phyloP scores from a whole-genome alignment of 495 filamentous ascomycete species.

The Glarea lozoyensis region DNA sequence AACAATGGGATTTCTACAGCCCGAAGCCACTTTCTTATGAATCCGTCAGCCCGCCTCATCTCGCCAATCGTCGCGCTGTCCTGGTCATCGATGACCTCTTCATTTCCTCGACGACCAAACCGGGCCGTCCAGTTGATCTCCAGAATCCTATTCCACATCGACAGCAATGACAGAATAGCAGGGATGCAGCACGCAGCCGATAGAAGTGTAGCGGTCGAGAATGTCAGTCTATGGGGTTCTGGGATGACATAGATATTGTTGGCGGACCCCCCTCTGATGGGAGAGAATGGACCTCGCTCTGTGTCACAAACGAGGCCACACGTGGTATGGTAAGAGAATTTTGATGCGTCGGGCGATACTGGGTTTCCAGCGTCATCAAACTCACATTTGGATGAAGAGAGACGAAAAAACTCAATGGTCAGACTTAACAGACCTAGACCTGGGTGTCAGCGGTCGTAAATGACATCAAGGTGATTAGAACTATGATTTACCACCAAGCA shows the following conservation, averaged over 20 bases:
- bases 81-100: constrained; percentile 38
- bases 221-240: constrained; percentile 36
- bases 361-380: constrained; percentile 30
- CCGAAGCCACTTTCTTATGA: constrained; percentile 33
- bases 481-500: constrained; percentile 39
- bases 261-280: constrained; percentile 36
- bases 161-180: constrained; percentile 45
- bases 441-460: constrained; percentile 1
- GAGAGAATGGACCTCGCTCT: constrained; percentile 34
- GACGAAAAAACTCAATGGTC: constrained; percentile 50
- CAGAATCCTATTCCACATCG: constrained; percentile 50
- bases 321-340: constrained; percentile 30
- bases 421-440: constrained; percentile 42
- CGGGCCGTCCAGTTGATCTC: constrained; percentile 43
- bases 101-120: constrained; percentile 24
- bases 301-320: constrained; percentile 36
- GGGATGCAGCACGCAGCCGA: constrained; percentile 52
- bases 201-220: constrained; percentile 44
- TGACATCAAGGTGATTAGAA: not conserved
- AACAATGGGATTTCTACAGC: constrained; percentile 46
- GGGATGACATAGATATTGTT: constrained; percentile 50
- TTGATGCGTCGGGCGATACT: constrained; percentile 16
- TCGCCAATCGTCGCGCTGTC: constrained; percentile 41
- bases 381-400: constrained; percentile 28
- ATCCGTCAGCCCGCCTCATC: constrained; percentile 37